Base-by-base conservation (phyloP, 169 alveolate species). In the Sarcocystis neurona region DNA sequence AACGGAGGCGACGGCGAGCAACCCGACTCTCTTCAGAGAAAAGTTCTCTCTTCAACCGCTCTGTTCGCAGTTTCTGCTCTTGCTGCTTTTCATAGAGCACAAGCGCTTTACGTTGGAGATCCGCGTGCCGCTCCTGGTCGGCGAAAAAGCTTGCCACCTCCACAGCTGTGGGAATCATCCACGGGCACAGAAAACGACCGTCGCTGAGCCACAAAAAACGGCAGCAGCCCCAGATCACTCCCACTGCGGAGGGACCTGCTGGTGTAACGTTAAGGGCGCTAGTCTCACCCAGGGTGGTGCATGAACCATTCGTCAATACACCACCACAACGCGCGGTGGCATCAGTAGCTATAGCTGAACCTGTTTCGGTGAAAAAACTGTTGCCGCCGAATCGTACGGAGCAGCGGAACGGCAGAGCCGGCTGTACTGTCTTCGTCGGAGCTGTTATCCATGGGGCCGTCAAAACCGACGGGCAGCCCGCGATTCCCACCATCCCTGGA, bases 171-270 rank as follows among this genome's bases (percentile, higher is more conserved):
- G 97, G 96, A 46, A 94, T 79, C 43, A 91, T 94, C 50, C 87
- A 41, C 0, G 97, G 97, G 37, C 94, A 90, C 44, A 90, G 75
- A 3, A 95, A 92, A 53, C 85, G 84, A 0, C 97, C 97, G 74
- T 85, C 85, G 50, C 94, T 89, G 53, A 91, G 86, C 97, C 97
- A 95, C 23, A 95, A 90, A 92, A 92, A 93, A 0, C 97, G 94
- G 79, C 92, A 93, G 46, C 89, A 90, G 37, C 94, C 93, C 94
- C 95, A 93, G 53, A 93, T 86, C 15, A 93, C 79, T 0, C 95
- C 95, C 58, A 93, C 78, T 46, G 90, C 89, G 46, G 80, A 82
- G 2, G 84, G 41, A 5, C 87, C 87, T 39, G 63, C 58, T 0
- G 53, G 56, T 23, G 80, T 15, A 30, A 15, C 44, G 10, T 72